Conservation (phyloP, 176 grass and related monocot genomes). For the Phragmites australis region DNA sequence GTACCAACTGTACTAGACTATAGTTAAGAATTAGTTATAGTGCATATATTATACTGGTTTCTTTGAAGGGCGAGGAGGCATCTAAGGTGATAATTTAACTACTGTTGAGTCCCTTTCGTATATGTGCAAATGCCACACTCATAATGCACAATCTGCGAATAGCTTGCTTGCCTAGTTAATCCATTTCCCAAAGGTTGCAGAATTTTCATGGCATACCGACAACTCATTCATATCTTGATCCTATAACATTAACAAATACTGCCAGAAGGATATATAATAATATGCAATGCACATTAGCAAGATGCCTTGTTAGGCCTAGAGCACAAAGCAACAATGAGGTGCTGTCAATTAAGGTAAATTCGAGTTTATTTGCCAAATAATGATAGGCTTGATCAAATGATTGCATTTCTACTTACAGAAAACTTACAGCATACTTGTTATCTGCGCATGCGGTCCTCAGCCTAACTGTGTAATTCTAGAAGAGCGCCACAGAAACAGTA, state of each 20-base stretch:
- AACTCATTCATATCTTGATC: conserved; percentile 22
- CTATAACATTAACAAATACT: conserved; percentile 27
- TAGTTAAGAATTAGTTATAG: neutral
- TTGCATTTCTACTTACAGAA: conserved; percentile 36
- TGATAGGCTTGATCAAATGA: conserved; percentile 27
- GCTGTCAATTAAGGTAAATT: conserved; percentile 18
- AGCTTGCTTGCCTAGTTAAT: conserved; percentile 34
- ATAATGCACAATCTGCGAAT: conserved; percentile 27
- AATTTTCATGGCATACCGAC: conserved; percentile 29
- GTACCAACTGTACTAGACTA: neutral
- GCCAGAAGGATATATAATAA: conserved; percentile 31
- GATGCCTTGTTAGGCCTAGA: conserved; percentile 41
- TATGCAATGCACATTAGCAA: conserved; percentile 12
- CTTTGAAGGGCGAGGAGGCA: conserved; percentile 4
- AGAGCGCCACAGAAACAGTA: neutral
- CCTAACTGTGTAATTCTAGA: neutral
- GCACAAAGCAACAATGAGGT: conserved; percentile 21
- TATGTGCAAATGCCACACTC: conserved; percentile 44
- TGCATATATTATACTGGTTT: conserved; percentile 13
- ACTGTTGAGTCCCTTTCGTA: conserved; percentile 40
- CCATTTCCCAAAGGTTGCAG: conserved; percentile 15
- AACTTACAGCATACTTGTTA: conserved; percentile 10
- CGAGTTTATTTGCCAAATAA: neutral
- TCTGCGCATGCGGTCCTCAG: neutral
- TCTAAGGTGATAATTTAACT: conserved; percentile 19